Evolutionary conservation across 2,329 filamentous ascomycete genomes (phyloP).

Genomic region (Clarireedia monteithiana): DNA sequence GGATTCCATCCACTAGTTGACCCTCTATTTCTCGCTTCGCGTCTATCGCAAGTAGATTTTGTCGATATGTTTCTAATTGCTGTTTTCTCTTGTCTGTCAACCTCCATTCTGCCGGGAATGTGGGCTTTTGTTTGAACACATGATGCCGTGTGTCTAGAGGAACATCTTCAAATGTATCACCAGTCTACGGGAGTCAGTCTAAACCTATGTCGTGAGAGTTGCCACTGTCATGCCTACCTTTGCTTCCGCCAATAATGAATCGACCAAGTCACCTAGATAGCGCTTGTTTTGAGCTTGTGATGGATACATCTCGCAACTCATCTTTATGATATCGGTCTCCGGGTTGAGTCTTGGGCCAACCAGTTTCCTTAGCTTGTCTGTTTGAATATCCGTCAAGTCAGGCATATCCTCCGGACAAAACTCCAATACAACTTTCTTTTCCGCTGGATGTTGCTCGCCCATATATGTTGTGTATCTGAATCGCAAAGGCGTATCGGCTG

Average conservation of each 20-base stretch:
- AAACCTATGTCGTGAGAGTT: not conserved
- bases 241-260: conserved; percentile 65
- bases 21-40: conserved; percentile 44
- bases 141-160: conserved; percentile 86
- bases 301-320: conserved; percentile 83
- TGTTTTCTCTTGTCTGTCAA: conserved; percentile 62
- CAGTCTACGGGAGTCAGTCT: conserved; percentile 43
- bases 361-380: conserved; percentile 79
- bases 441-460: conserved; percentile 85
- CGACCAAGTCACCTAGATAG: conserved; percentile 75
- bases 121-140: conserved; percentile 55
- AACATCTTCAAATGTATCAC: conserved; percentile 79
- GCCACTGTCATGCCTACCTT: conserved; percentile 42
- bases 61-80: conserved; percentile 56
- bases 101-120: conserved; percentile 78
- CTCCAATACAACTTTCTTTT: conserved; percentile 90
- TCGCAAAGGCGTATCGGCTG: conserved; percentile 62
- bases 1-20: conserved; percentile 49
- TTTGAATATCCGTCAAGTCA: conserved; percentile 58
- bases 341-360: conserved; percentile 84
- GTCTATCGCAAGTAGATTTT: conserved; percentile 45
- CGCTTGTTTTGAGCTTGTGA: conserved; percentile 94
- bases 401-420: conserved; percentile 69
- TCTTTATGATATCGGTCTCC: conserved; percentile 70
- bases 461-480: conserved; percentile 98